A percentile compares a stretch with the other conserved stretches of the same genome.
Conservation (phyloP, 306 rosid species). For the Malus asiatica region DNA sequence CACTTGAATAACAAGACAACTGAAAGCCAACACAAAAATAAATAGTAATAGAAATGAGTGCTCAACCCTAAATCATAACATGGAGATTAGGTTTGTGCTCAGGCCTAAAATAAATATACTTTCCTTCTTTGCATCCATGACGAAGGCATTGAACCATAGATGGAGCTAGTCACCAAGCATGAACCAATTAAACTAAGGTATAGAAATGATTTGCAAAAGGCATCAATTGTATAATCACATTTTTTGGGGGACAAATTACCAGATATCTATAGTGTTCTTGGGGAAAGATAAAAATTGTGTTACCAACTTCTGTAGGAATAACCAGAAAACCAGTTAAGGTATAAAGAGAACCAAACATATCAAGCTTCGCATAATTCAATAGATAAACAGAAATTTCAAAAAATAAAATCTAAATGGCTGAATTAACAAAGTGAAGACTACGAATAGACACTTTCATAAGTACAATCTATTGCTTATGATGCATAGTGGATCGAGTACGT, state of each 20-base stretch:
- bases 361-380: not conserved
- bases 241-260: too few species aligned
- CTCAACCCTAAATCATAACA: not conserved
- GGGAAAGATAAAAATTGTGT: not conserved
- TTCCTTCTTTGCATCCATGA: not conserved
- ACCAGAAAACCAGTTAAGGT: not conserved
- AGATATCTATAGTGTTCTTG: too few species aligned
- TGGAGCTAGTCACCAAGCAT: not conserved
- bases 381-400: not conserved
- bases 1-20: not conserved
- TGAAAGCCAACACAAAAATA: not conserved
- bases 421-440: not conserved
- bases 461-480: not conserved
- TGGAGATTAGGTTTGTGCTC: not conserved
- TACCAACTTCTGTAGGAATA: not conserved
- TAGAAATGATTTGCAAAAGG: not conserved
- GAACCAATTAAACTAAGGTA: not conserved
- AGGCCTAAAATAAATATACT: not conserved
- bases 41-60: not conserved
- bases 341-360: not conserved
- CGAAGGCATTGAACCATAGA: not conserved
- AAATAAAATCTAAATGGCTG: not conserved
- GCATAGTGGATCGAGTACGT: not conserved
- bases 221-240: too few species aligned
- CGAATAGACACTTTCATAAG: not conserved